Evolutionary conservation across 2,329 filamentous ascomycete genomes (phyloP), one percentile per base, ranked within the genome.

Genomic region (Verticillium dahliae): DNA sequence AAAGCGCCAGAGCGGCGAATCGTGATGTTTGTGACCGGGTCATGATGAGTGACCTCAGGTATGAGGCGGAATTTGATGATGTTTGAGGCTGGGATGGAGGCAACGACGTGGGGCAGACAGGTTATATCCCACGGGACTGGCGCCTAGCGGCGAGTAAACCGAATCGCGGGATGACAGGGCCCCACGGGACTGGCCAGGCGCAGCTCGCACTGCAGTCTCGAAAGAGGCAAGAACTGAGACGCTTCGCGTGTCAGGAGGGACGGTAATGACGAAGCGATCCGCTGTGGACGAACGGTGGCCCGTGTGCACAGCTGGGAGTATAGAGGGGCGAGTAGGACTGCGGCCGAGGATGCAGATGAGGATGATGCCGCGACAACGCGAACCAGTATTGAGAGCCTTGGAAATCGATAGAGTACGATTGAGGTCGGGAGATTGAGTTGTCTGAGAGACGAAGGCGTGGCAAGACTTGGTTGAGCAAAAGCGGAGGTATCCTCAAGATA

Each of bases 191-290:
- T 22, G 45, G 45, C 4, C n/a, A 52, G 45, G 45, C 45, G 45
- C 45, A 52, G 45, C 11, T 27, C 18, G n/a, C 45, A 52, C 45
- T 18, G 45, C n/a, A 27, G 45, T 22, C 18, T 31, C 18, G 45
- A 52, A 52, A 4, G 22, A 52, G 45, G 18, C 45, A 34, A 31
- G 27, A 59, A 59, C 45, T 59, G 63, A 65, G 64, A 65, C 64
- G 60, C 41, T 27, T 62, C n/a, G 63, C 56, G 64, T 65, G 56
- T 65, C 64, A 65, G 64, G 59, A 57, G 63, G 45, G 45, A 33
- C 41, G 61, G 55, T 57, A 18, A 52, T 52, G 45, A 52, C 45
- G 45, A 52, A 11, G 45, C 22, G 45, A 52, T 52, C 45, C 15
- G 45, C 45, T 52, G 45, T 22, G n/a, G 45, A 52, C 45, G 45